Evolutionary conservation across 768 basidiomycete genomes (phyloP), one percentile per base, ranked within the genome.

Genomic region (Podaxis sp.): DNA sequence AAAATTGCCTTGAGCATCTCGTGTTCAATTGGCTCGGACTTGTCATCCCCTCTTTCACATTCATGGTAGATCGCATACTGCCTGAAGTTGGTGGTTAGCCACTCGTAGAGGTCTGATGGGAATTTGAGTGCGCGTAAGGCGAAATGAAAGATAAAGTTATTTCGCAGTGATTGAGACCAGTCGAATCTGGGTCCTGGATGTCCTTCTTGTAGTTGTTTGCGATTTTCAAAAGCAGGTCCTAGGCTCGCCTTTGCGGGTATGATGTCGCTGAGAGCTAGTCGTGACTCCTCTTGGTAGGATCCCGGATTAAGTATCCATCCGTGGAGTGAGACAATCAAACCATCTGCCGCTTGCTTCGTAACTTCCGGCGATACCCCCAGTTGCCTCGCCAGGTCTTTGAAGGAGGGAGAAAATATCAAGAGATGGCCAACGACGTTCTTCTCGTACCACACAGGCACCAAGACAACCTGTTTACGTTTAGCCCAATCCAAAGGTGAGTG

Each of bases 1-100:
- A 66, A 17, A 33, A 69, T 62, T 15, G 55, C 46, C 46, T 41
- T 43, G 15, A 69, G 27, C 54, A 76, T 67, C n/a, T 56, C 24
- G 8, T 80, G 81, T 65, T 88, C 86, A 50, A 79, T 55, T 17
- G 76, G 76, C 27, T 69, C 66, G 24, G 70, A 67, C 17, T 68
- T 66, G 24, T 70, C 70, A 41, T 80, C 76, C 15, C 68, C 70
- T 59, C 71, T 69, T 0, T 71, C 72, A 43, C 73, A 74, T 82
- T 86, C 89, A 12, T 86, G 72, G 62, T 75, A 79, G 66, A 82
- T 88, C 29, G 76, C 62, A 61, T 80, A 75, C 13, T 71, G 63
- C 22, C 70, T 63, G n/a, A 53, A 61, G 11, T 68, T 57, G 12
- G 69, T 64, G 4, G 72, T 73, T 65, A 89, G 69, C 63, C 80